Base-by-base conservation (phyloP, 371 early-diverging fungal genomes). In the Lichtheimia ornata region DNA sequence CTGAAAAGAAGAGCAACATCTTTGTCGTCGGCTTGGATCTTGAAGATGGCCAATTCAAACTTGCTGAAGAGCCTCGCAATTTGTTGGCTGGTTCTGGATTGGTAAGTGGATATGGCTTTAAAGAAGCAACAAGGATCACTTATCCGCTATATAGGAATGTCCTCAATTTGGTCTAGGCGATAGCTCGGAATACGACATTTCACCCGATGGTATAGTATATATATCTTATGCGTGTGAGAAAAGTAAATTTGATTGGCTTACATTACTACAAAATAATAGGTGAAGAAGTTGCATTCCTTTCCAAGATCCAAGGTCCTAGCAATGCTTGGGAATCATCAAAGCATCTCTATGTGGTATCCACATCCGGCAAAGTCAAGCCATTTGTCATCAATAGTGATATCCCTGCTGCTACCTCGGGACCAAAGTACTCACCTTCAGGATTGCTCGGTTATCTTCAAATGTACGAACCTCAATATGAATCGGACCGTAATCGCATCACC, bases 261-360 rank as follows among this genome's bases (percentile, higher is more conserved):
- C 20, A 3, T 49, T n/a, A 9, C 2, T 50, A 14, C 20, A 18
- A 20, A 49, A 49, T 41, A 50, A 5, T 42, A 58, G 88, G 91
- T 22, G 69, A 79, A 49, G 76, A 83, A 51, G 25, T 91, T 12
- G 91, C 89, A 18, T 94, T 93, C 73, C 71, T 84, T 1, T 74
- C 92, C 60, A 92, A 92, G 69, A 76, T 77, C 35, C 82, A 78
- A 11, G 81, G 80, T 7, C 66, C 60, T 5, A 84, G 87, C 54
- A 85, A 86, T 25, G 92, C 93, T 7, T 94, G 94, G 94, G 76
- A 83, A 62, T 93, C 94, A 25, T 83, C 91, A 15, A 79, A 83
- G 41, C 83, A 86, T 60, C 80, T 94, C 50, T 92, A 88, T 66
- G 59, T 83, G 45, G 87, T 90, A 2, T 71, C 82, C 13, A 79